Percentiles rank a stretch among this genome's conserved stretches.
Conservation (phyloP, 805 yeast species). For the Wickerhamomyces xylosicus region DNA sequence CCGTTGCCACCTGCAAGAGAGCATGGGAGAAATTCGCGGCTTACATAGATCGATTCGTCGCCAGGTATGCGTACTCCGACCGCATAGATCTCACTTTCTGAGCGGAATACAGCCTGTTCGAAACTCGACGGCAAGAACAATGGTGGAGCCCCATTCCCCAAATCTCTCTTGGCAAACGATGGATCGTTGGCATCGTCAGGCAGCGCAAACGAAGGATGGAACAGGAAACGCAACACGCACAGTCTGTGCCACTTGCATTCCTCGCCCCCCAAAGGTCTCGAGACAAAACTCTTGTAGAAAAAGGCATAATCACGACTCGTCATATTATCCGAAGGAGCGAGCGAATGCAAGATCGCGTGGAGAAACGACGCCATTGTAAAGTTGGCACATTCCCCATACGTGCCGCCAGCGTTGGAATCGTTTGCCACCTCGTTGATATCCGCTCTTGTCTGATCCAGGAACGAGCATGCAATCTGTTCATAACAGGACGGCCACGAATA, state of each 20-base stretch:
- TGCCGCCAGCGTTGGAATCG: slow-evolving; percentile 75
- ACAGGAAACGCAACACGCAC: slow-evolving; percentile 66
- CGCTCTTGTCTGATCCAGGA: slow-evolving; percentile 61
- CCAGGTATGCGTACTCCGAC: slow-evolving; percentile 48
- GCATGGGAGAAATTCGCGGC: slow-evolving; percentile 49
- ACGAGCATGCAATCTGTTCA: slow-evolving; percentile 57
- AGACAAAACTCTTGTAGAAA: slow-evolving; percentile 72
- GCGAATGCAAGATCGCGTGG: slow-evolving; percentile 89
- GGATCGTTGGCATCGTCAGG: slow-evolving; percentile 53
- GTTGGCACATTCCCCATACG: slow-evolving; percentile 83
- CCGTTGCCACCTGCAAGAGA: slow-evolving; percentile 52
- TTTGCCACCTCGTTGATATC: slow-evolving; percentile 73
- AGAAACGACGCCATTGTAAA: slow-evolving; percentile 86
- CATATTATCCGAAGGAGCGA: slow-evolving; percentile 86
- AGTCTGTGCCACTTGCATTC: slow-evolving; percentile 85
- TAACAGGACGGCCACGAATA: slow-evolving; percentile 88
- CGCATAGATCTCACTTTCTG: slow-evolving; percentile 61
- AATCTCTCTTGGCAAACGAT: slow-evolving; percentile 19
- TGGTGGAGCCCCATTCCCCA: slow-evolving; percentile 30
- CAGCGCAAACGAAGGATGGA: slow-evolving; percentile 70
- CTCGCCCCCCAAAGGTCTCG: slow-evolving; percentile 52
- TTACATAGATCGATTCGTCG: slow-evolving; percentile 32
- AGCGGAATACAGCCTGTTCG: slow-evolving; percentile 34
- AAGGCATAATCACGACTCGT: slow-evolving; percentile 82
- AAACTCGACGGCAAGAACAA: slow-evolving; percentile 36